Conservation (phyloP, 495 filamentous ascomycete genomes). For the Aeminium ludgeri region DNA sequence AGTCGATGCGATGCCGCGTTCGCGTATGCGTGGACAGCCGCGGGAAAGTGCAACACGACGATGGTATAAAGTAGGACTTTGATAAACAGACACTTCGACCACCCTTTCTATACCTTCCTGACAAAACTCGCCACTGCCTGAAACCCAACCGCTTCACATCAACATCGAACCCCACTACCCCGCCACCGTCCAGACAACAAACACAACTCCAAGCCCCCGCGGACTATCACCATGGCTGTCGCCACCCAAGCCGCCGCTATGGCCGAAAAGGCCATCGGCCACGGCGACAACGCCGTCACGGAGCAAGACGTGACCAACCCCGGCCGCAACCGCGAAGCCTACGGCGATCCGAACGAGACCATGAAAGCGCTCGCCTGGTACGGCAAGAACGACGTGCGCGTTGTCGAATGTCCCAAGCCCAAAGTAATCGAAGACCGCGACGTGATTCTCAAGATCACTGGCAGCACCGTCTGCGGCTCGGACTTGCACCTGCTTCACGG, state of each 20-base stretch:
- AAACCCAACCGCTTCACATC: no score
- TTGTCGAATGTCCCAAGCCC: slow-evolving; percentile 52
- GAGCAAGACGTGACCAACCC: slow-evolving; percentile 39
- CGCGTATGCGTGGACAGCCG: no score
- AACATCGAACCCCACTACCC: no score
- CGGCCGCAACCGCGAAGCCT: slow-evolving; percentile 25
- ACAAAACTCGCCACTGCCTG: no score
- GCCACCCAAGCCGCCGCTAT: slow-evolving; percentile 45
- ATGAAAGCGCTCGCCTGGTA: slow-evolving; percentile 64
- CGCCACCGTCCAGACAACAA: no score
- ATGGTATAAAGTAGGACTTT: no score
- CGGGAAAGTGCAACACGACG: no score
- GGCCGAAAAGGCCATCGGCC: slow-evolving; percentile 49
- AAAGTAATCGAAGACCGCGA: slow-evolving; percentile 54
- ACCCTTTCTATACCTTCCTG: no score
- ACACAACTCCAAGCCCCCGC: background rate
- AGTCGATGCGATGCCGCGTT: no score
- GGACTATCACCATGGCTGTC: no score
- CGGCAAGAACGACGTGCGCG: slow-evolving; percentile 48
- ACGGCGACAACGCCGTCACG: slow-evolving; percentile 39
- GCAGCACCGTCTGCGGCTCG: slow-evolving; percentile 70
- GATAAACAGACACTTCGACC: no score
- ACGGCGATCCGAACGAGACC: slow-evolving; percentile 31
- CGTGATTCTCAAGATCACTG: slow-evolving; percentile 72
- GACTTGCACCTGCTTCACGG: slow-evolving; percentile 72